Evolutionary conservation across 1,284 basidiomycete genomes (phyloP).

Genomic region (Mycena citricolor): DNA sequence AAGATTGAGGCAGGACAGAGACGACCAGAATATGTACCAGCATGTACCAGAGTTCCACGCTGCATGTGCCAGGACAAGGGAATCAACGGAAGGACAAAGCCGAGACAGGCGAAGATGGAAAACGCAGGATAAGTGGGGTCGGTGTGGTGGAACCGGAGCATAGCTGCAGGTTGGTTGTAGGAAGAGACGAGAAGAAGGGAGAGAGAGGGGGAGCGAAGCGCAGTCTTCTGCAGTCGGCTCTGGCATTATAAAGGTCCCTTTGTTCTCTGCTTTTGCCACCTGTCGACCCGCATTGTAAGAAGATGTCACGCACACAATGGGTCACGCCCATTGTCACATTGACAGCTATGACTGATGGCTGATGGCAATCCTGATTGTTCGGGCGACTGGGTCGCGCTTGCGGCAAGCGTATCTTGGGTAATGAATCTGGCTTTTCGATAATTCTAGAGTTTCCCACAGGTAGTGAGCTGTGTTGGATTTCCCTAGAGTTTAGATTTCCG

Average conservation of each 20-base stretch:
- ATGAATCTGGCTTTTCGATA: no score
- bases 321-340: no score
- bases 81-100: conserved; percentile 42
- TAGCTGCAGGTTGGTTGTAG: conserved; percentile 4
- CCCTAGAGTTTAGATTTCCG: no score
- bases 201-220: not conserved
- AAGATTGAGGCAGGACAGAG: conserved; percentile 43
- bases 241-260: conserved; percentile 3
- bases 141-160: conserved; percentile 1
- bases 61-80: conserved; percentile 52
- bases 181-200: not conserved
- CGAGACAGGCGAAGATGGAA: conserved; percentile 39
- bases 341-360: no score
- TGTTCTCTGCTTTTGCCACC: not conserved
- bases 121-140: conserved; percentile 37
- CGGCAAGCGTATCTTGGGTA: no score
- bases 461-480: no score
- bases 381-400: no score
- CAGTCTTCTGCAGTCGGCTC: not conserved
- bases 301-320: conserved; percentile 1
- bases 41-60: conserved; percentile 62
- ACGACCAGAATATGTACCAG: conserved; percentile 56
- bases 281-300: not conserved
- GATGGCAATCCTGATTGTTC: no score
- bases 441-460: no score